phyloP scores from a whole-genome alignment of 2,329 filamentous ascomycete species.

The Didymosphaeria variabile region DNA sequence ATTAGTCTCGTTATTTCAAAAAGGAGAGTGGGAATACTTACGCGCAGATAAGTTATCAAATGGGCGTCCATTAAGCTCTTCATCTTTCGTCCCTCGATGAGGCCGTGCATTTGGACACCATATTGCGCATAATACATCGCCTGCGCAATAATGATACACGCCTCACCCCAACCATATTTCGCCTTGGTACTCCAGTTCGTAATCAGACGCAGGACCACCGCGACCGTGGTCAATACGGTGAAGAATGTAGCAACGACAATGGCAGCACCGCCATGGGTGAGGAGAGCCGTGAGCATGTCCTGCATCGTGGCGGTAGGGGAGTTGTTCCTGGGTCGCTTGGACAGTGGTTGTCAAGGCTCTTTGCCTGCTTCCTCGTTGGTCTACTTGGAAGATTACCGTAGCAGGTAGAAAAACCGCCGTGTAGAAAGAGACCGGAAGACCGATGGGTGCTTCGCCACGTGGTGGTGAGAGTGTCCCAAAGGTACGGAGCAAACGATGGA shows the following conservation, averaged over 20 bases:
- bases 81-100: conserved; percentile 9
- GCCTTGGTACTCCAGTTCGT: conserved; percentile 2
- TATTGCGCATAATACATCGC: conserved; percentile 1
- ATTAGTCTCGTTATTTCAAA: not conserved
- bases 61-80: not conserved
- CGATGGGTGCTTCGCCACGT: not conserved
- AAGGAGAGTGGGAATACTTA: not conserved
- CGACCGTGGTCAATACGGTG: not conserved
- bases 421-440: not conserved
- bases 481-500: not conserved
- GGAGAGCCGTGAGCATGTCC: conserved; percentile 1
- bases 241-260: not conserved
- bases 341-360: not conserved
- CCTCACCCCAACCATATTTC: conserved; percentile 2
- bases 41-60: not conserved
- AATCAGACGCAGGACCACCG: not conserved
- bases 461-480: not conserved
- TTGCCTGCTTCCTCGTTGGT: not conserved
- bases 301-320: not conserved
- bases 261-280: not conserved
- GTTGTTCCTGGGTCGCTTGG: not conserved
- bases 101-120: not conserved
- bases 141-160: not conserved
- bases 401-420: no score
- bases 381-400: not conserved